These are phyloP conservation scores for Phaeosphaeria sp. DNA, from an alignment of 2,329 filamentous ascomycete genomes.

Conservation along the genomic window DNA sequence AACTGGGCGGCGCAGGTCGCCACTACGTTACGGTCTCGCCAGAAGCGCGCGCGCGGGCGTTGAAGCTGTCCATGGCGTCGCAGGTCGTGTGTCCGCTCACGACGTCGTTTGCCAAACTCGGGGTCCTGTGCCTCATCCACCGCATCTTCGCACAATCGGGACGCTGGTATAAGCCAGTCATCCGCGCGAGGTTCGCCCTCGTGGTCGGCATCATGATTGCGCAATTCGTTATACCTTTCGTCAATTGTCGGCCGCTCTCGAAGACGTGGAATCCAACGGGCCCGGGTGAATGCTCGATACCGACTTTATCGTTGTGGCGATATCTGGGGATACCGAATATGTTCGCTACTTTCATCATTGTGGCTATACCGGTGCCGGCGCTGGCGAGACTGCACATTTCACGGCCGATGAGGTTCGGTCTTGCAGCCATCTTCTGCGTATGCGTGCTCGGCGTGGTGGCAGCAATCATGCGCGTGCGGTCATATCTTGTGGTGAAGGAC, in stretches of 20 bases:
- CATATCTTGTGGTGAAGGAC: conserved; percentile 19
- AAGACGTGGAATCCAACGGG: conserved; percentile 16
- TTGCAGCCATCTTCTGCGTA: conserved; percentile 18
- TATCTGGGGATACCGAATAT: conserved; percentile 28
- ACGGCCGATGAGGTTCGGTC: conserved; percentile 13
- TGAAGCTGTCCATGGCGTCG: conserved; percentile 19
- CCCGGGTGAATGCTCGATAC: conserved; percentile 16
- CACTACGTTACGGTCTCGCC: conserved; percentile 13
- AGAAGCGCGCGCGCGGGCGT: conserved; percentile 7
- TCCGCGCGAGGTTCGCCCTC: conserved; percentile 20
- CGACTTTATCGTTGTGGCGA: conserved; percentile 20
- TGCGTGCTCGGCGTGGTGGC: conserved; percentile 21
- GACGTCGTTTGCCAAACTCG: conserved; percentile 29
- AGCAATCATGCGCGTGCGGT: conserved; percentile 23
- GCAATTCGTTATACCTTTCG: conserved; percentile 29
- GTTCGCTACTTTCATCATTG: conserved; percentile 23
- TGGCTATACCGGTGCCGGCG: conserved; percentile 22
- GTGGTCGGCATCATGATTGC: conserved; percentile 19
- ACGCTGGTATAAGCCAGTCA: conserved; percentile 10
- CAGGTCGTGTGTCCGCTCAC: conserved; percentile 32
- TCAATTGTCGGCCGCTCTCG: conserved; percentile 30
- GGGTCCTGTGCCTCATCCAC: conserved; percentile 21
- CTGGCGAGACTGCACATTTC: conserved; percentile 21
- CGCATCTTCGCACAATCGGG: conserved; percentile 19
- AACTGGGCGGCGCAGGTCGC: conserved; percentile 25